phyloP scores from a whole-genome alignment of 768 basidiomycete species.

The Galerina sulciceps region DNA sequence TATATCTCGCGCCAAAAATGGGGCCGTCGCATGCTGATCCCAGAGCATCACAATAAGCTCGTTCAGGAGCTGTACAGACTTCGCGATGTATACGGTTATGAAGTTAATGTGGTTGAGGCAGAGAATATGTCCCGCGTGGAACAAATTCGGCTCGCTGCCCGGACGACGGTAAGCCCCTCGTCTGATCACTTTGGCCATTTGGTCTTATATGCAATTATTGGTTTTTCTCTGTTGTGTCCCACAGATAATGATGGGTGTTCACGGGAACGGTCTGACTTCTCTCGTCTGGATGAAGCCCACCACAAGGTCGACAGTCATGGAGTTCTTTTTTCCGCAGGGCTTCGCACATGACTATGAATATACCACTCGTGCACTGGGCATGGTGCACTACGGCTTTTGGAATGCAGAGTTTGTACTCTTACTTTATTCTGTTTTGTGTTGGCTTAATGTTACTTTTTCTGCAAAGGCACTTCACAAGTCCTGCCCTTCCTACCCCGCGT shows the following conservation, averaged over 20 bases:
- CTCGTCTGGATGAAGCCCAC: constrained; percentile 92
- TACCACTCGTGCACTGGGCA: constrained; percentile 80
- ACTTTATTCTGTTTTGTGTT: background rate
- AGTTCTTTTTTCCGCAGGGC: constrained; percentile 86
- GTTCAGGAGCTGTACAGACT: constrained; percentile 76
- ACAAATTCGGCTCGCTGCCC: constrained; percentile 78
- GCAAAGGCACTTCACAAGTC: constrained; percentile 72
- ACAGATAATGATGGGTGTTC: constrained; percentile 94
- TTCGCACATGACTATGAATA: constrained; percentile 89
- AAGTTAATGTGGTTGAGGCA: constrained; percentile 87
- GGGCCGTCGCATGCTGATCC: constrained; percentile 82
- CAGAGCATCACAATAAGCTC: constrained; percentile 76
- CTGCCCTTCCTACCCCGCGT: constrained; percentile 64
- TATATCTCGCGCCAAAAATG: constrained; percentile 91
- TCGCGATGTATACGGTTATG: constrained; percentile 74
- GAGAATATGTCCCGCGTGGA: constrained; percentile 81
- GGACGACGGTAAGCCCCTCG: constrained; percentile 72
- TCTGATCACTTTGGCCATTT: background rate
- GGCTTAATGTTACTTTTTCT: constrained; percentile 1
- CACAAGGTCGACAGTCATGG: constrained; percentile 84
- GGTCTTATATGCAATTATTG: background rate
- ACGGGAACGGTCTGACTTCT: constrained; percentile 89
- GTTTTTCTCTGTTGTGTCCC: background rate
- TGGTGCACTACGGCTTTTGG: constrained; percentile 89
- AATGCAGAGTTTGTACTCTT: constrained; percentile 52